Evolutionary conservation across 345 rosid genomes (phyloP).

Genomic region (Camelina laxa): DNA sequence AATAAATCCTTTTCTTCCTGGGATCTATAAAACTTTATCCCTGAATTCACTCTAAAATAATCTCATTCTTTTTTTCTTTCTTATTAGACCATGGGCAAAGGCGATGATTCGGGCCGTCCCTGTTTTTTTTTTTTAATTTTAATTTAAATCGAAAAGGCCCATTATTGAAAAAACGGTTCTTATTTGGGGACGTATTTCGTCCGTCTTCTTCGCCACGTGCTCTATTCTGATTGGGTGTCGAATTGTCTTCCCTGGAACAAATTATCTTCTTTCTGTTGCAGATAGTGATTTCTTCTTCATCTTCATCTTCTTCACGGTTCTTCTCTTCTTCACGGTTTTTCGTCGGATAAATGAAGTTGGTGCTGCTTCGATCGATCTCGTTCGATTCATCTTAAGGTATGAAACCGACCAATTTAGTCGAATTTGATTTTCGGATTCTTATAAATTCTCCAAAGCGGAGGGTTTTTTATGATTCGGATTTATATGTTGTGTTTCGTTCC

Average conservation of each 20-base stretch:
- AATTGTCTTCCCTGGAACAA: neutral
- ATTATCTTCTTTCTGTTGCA: conserved; percentile 4
- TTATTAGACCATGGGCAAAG: too few relatives aligned
- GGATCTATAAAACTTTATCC: conserved; percentile 42
- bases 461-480: neutral
- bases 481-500: neutral
- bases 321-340: conserved; percentile 42
- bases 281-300: conserved; percentile 26
- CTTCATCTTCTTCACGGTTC: neutral
- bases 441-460: neutral
- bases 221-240: too few relatives aligned
- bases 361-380: conserved; percentile 63
- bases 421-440: neutral
- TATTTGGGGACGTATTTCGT: too few relatives aligned
- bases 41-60: conserved; percentile 17
- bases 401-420: neutral
- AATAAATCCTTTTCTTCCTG: conserved; percentile 8
- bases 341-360: too few relatives aligned
- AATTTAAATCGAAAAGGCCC: too few relatives aligned
- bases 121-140: too few relatives aligned
- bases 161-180: too few relatives aligned
- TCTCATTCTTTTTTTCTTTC: neutral
- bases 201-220: too few relatives aligned
- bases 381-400: too few relatives aligned
- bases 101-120: too few relatives aligned